Conservation (phyloP, 257 asterid species). For the Agastache rugosa region DNA sequence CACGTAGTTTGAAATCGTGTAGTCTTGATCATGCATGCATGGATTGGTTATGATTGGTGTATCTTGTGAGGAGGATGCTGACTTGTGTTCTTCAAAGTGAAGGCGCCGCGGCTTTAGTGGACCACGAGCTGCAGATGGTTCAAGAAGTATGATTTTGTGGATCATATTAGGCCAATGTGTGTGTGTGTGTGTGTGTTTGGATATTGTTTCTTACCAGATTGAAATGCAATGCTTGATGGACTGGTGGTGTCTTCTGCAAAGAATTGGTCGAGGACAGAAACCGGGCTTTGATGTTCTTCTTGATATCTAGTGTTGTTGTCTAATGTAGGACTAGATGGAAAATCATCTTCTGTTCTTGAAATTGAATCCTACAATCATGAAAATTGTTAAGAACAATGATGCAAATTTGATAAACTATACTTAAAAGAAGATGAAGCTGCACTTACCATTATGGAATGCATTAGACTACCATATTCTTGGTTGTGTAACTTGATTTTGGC, state of each 20-base stretch:
- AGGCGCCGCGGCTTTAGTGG: constrained; percentile 50
- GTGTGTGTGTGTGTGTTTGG: neutral
- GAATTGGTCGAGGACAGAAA: constrained; percentile 70
- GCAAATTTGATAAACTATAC: neutral
- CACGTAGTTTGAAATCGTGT: constrained; percentile 43
- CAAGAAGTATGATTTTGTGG: constrained; percentile 12
- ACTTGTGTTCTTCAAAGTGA: constrained; percentile 52
- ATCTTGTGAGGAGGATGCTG: constrained; percentile 36
- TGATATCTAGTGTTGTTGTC: constrained; percentile 43
- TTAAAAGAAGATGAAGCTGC: neutral
- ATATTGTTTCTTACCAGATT: constrained; percentile 42
- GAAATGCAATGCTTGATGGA: constrained; percentile 40
- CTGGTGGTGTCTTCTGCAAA: constrained; percentile 50
- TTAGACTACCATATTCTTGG: constrained; percentile 23
- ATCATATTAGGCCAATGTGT: neutral
- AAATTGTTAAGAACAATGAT: neutral
- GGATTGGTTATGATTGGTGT: constrained; percentile 11
- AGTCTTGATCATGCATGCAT: constrained; percentile 39
- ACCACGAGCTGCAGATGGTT: constrained; percentile 43
- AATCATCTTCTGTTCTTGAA: constrained; percentile 42
- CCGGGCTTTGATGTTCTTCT: constrained; percentile 70
- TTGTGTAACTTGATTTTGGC: constrained; percentile 17
- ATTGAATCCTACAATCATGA: constrained; percentile 37
- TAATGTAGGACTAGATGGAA: constrained; percentile 47
- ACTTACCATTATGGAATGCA: constrained; percentile 26